Conservation (phyloP, 495 filamentous ascomycete species). For the Hyaloscypha hepaticicola region DNA sequence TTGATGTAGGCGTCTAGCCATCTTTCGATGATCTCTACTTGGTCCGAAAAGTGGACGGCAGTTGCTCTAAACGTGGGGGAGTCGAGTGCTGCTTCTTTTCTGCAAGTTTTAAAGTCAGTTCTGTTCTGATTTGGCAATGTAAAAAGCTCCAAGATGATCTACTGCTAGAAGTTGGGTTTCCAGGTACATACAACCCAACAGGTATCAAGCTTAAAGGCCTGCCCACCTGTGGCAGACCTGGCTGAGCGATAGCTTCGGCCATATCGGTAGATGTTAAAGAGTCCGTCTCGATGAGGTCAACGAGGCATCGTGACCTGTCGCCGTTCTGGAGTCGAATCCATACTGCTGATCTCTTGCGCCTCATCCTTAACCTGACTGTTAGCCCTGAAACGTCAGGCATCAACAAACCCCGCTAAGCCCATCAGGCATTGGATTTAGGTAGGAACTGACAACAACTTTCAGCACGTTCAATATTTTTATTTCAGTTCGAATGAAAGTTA, state of each 20-base stretch:
- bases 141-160: slow-evolving; percentile 23
- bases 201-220: slow-evolving; percentile 52
- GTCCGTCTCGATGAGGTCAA: neutral
- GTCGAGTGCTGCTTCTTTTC: slow-evolving; percentile 87
- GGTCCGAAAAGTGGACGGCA: slow-evolving; percentile 84
- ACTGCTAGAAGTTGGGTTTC: neutral
- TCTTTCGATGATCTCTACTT: slow-evolving; percentile 86
- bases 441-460: too few relatives aligned
- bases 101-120: neutral
- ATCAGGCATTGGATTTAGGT: too few relatives aligned
- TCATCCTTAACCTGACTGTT: neutral
- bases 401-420: neutral
- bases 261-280: slow-evolving; percentile 2
- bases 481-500: neutral
- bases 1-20: slow-evolving; percentile 89
- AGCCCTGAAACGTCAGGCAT: neutral
- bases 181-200: slow-evolving; percentile 47
- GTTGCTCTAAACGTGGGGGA: slow-evolving; percentile 92
- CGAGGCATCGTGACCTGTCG: neutral
- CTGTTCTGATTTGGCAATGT: slow-evolving; percentile 46
- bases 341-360: too few relatives aligned
- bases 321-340: neutral
- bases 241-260: slow-evolving; percentile 19
- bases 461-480: neutral
- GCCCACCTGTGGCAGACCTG: slow-evolving; percentile 18